Base-by-base conservation (phyloP, 75 land plant genomes). In the Pinus tabuliformis region DNA sequence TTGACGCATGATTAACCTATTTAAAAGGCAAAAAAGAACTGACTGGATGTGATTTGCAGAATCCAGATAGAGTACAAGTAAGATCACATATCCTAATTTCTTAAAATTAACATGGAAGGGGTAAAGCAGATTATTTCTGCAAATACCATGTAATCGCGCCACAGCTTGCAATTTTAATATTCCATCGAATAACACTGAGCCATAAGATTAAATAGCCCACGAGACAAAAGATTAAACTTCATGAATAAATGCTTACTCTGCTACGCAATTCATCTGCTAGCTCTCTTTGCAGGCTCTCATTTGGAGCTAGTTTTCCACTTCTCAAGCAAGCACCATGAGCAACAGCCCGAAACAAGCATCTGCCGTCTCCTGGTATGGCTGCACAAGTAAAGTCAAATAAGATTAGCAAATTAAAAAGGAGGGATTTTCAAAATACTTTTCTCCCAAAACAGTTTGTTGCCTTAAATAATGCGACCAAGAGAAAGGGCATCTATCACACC, bases 361-460 rank as follows among this genome's bases (percentile, higher is more conserved):
- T 87, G 13, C 99, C 99, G 87, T 97, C 99, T 70, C 98, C 99
- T 66, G 99, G 99, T 21, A 97, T 88, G 58, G 95, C 99, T 97
- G 83, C 61, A 84, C 6, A 24, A 62, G 63, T 24, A 62, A 62
- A n/a, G 20, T n/a, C 63, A 24, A 24, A 49, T 49, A 49, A 9
- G 12, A 49, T 49, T 9, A 49, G 54, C 60, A 73, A 57, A 73
- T 73, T 56, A 17, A 4, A 28, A 57, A 16, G 7, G 20, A 21
- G 3, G 36, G 3, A 45, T 13, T 20, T 39, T n/a, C 21, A 21
- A 12, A 28, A 28, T 42, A 30, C 21, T 39, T 39, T 21, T 71
- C n/a, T 71, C 21, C 45, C 22, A n/a, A 21, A 6, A 13, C 3
- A 37, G 45, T 13, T 18, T 37, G 36, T 9, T 17, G 73, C 30